A percentile compares a stretch with the other conserved stretches of the same genome.
Evolutionary conservation across 1,284 basidiomycete species (phyloP).

Genomic region (Apiotrichum domesticum): DNA sequence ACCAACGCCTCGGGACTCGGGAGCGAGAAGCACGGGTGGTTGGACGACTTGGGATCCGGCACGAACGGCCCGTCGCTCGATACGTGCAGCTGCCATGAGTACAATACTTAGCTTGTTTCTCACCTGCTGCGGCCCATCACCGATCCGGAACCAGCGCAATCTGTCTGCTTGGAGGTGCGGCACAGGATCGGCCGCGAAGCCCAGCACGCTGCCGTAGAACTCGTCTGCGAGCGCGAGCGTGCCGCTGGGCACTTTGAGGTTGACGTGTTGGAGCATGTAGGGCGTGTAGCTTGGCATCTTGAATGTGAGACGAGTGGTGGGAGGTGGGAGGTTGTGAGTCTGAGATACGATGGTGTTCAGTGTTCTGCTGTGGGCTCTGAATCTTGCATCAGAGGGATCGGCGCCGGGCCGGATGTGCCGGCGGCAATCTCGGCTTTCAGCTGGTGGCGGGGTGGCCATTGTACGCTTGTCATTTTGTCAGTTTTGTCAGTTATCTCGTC

Average conservation of each 20-base stretch:
- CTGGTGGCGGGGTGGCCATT: too few species aligned
- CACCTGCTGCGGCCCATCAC: constrained; percentile 36
- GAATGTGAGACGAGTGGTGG: too few species aligned
- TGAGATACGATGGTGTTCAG: too few species aligned
- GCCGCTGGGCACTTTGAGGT: constrained; percentile 36
- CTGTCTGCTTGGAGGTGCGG: constrained; percentile 31
- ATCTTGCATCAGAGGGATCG: too few species aligned
- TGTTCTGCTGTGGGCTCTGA: too few species aligned
- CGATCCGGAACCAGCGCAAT: constrained; percentile 33
- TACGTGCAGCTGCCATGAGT: background rate
- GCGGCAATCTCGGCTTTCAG: too few species aligned
- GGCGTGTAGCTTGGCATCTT: constrained; percentile 17
- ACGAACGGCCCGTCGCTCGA: background rate
- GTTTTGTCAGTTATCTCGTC: too few species aligned
- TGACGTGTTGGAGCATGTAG: constrained; percentile 39
- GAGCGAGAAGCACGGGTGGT: constrained; percentile 24
- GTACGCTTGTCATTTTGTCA: too few species aligned
- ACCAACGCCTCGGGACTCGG: constrained; percentile 25
- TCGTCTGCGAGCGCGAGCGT: constrained; percentile 35
- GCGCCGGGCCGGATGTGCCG: too few species aligned
- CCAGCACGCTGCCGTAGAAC: constrained; percentile 42
- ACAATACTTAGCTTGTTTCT: background rate
- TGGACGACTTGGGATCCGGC: background rate
- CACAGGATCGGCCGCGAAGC: constrained; percentile 35
- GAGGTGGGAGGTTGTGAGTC: too few species aligned